Base-by-base conservation (phyloP, 371 early-diverging fungal species). In the Mortierella sp. region DNA sequence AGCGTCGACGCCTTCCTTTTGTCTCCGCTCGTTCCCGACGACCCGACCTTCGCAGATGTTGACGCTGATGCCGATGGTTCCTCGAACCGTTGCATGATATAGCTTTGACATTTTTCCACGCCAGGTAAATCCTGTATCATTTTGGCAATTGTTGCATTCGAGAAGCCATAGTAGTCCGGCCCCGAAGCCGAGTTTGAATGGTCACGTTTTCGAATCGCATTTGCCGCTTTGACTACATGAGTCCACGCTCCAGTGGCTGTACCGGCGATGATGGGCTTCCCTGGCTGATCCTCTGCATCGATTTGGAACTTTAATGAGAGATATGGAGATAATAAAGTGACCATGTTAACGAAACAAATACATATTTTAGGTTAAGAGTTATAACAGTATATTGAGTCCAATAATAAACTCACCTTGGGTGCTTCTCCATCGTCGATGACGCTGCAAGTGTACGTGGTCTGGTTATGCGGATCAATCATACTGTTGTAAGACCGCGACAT, bases 171-270 rank as follows among this genome's bases (percentile, higher is more conserved):
- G 70, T 93, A 96, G 70, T 97, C 97, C 2, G 97, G 97, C 1
- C 97, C 97, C 10, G 93, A 93, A 0, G 94, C 94, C 10, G 94
- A 93, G 58, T 93, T 94, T 32, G 93, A 92, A 70, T 92, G 93
- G 36, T 92, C 93, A 3, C 92, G 87, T 38, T 94, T 89, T 10
- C 95, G 90, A 48, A 97, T 89, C 55, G 89, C 88, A 63, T 94
- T 93, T 5, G 95, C 91, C 15, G 88, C 85, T 63, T 93, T 93
- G 16, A 96, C 90, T 32, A 96, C 90, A 21, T 92, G 88, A 3
- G 94, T 93, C 98, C 97, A 97, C 21, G 94, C 97, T 41, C 96
- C 97, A 15, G 97, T 96, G 6, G 96, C 92, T 1, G 96, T 94
- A 57, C 87, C 89, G 22, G 94, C 95, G 43, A 91, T 85, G 48